Percentiles rank a stretch among this genome's conserved stretches.
Conservation (phyloP, 257 asterid genomes). For the Solanum dulcamara region DNA sequence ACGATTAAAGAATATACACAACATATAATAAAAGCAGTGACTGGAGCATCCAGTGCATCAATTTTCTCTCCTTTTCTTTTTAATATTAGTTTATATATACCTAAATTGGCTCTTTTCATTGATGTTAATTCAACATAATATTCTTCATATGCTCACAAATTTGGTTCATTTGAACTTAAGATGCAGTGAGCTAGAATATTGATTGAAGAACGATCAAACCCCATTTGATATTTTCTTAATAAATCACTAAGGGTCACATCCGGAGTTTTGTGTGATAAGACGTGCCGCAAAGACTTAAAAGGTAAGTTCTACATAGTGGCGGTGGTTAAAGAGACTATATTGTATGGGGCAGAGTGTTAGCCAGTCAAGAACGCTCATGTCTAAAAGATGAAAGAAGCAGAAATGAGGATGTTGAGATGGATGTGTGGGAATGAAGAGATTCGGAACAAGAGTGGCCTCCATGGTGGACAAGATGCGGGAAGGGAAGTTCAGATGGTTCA, state of each 20-base stretch:
- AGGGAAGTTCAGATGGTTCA: not conserved
- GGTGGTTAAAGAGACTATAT: not conserved
- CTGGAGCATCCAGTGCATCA: not conserved
- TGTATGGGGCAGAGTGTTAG: not conserved
- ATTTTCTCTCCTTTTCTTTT: not conserved
- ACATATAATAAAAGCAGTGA: not conserved
- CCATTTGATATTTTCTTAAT: not conserved
- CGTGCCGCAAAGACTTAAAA: not conserved
- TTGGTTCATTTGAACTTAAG: not conserved
- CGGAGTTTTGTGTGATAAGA: not conserved
- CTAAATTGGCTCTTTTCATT: not conserved
- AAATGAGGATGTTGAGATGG: not conserved
- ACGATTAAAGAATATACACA: not conserved
- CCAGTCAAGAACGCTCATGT: not conserved
- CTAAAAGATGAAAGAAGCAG: not conserved
- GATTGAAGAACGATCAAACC: not conserved
- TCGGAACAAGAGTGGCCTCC: not conserved
- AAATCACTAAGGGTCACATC: not conserved
- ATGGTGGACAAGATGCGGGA: not conserved
- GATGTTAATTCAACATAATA: not conserved
- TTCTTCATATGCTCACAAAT: not conserved
- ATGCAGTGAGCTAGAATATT: not conserved
- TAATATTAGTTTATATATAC: not conserved
- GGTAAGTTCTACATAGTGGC: not conserved
- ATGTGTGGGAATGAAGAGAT: not conserved